Base-by-base conservation (phyloP, 164 flowering plant species). In the Akebia trifoliata region DNA sequence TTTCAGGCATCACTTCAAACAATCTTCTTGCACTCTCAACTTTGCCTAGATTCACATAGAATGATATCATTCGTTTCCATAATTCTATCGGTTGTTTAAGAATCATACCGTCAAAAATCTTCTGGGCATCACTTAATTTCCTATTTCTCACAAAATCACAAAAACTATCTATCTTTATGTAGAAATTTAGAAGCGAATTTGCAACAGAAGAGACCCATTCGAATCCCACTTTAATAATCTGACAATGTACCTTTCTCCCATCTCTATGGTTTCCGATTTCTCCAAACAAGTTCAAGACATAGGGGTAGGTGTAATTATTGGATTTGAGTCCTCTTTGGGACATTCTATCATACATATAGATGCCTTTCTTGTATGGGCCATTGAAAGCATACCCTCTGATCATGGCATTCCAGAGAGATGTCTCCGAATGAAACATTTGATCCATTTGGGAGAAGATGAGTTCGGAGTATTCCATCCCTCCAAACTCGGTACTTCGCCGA, bases 401-500 rank as follows among this genome's bases (percentile, higher is more conserved):
- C 72, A 77, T 74, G 26, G 67, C 64, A 49, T 77, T 77, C 78
- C 77, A 74, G 20, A 72, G 60, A 8, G 61, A 36, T 35, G 68
- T 64, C 1, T 72, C 70, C 0, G 66, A 3, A 21, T 17, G 26
- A 26, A 34, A 38, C 10, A 32, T 31, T 40, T 49, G 43, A 58
- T 63, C 68, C 70, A 72, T 34, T 40, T 57, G 69, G 5, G 66
- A 42, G 55, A 70, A 79, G 4, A 79, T 35, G 26, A 60, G 65
- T 40, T 46, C 53, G 8, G 80, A 28, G 43, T 74, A 76, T 1
- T 74, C 77, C 81, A 76, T 76, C 8, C 39, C 38, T 21, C 81
- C 78, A 15, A 69, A 74, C 44, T 79, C 83, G 29, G 81, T 76
- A 63, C 70, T 72, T 34, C 81, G 62, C 7, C 83, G 75, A 22